phyloP scores from a whole-genome alignment of 441 rosid genomes.

The Cnidoscolus chayamansa region DNA sequence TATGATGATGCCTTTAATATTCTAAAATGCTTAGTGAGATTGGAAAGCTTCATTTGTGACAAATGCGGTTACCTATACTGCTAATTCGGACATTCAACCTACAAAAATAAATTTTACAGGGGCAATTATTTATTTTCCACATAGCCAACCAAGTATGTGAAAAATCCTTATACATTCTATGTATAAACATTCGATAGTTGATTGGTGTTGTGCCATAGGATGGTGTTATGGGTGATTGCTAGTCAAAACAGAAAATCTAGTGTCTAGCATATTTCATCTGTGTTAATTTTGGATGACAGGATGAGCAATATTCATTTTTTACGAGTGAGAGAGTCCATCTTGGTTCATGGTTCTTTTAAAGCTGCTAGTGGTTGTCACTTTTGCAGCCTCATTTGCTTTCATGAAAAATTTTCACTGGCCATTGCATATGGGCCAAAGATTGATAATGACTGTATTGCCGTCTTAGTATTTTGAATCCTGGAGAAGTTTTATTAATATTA shows the following conservation, averaged over 20 bases:
- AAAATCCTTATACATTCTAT: too few relatives aligned
- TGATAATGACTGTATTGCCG: neutral
- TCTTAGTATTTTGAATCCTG: neutral
- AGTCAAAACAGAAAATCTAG: neutral
- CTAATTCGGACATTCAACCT: neutral
- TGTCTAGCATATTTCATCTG: neutral
- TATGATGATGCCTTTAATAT: too few relatives aligned
- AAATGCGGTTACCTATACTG: neutral
- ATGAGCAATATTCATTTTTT: neutral
- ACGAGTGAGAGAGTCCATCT: neutral
- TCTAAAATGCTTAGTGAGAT: neutral
- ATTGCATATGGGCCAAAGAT: neutral
- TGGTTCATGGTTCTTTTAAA: neutral
- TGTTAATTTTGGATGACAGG: neutral
- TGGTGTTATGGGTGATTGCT: neutral
- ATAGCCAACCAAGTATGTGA: neutral
- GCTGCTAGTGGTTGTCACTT: conserved; percentile 6
- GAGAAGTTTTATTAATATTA: too few relatives aligned
- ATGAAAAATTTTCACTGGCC: neutral
- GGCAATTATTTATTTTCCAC: neutral
- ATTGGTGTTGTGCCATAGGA: neutral
- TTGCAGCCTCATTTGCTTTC: neutral
- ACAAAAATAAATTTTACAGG: neutral
- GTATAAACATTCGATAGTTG: neutral
- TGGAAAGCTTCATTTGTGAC: neutral